Base-by-base conservation (phyloP, 2,329 filamentous ascomycete species). In the Xylariaceae sp. region DNA sequence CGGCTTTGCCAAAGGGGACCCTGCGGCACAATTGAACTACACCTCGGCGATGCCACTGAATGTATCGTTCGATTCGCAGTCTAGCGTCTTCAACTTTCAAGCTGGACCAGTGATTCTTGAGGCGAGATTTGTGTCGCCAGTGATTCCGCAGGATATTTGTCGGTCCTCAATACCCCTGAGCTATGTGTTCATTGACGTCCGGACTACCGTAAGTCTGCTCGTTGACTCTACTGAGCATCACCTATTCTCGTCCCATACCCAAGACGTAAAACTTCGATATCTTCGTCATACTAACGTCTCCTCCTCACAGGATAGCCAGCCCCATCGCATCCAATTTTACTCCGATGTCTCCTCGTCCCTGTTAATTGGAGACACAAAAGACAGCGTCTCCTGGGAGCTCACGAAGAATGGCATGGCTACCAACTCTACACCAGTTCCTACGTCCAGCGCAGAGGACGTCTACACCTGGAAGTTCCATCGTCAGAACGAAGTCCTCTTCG, bases 121-220 rank as follows among this genome's bases (percentile, higher is more conserved):
- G 0, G 73, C 81, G 6, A 79, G 78, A 11, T 82, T 88, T 72
- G 78, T 92, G 55, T 92, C 88, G 1, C 89, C 89, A 1, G 87
- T 93, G 45, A 92, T 88, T 1, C 88, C 89, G 1, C 88, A 87
- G 2, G 92, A 89, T 59, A 90, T 88, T 53, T 79, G 92, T 66
- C 82, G 89, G 59, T 89, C 91, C 76, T 87, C 88, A 9, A 84
- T 92, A 39, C 90, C 90, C 9, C 89, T 90, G 2, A 87, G 88
- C 39, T 95, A 95, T 71, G 68, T 94, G 59, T 88, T 83, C 1
- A 79, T 92, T 15, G 76, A 85, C 65, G 87, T 88, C 10, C 78
- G 84, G 58, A 89, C 89, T 1, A 66, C 57, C 11, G 68, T 61
- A 53, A 55, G 59, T 61, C 23, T 30, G 23, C 23, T 30, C 23